Evolutionary conservation across 192 early-diverging fungal genomes (phyloP), one percentile per base, ranked within the genome.

Genomic region (Anaeromyces robustus): DNA sequence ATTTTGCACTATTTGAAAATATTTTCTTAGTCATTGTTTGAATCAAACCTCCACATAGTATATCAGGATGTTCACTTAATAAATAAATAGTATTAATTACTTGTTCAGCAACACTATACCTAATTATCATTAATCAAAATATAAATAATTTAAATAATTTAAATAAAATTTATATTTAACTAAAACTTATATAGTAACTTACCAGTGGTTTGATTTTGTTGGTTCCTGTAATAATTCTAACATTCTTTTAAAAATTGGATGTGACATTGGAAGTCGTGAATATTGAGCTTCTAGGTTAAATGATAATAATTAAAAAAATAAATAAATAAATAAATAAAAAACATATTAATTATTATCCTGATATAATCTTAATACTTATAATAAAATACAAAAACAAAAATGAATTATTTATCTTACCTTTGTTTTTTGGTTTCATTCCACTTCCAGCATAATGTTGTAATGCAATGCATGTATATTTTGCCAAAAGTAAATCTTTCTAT

Each of bases 81-180:
- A 91, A 80, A 82, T 96, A 97, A 28, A 99, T 94, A 9, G 96
- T 91, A 82, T 98, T 98, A 31, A 99, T 86, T 11, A 94, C 96
- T 82, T 99, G 96, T 84, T 99, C 95, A 2, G 95, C 92, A 29
- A 97, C 90, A 17, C 92, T 89, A 86, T 97, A 98, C 96, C 96
- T 96, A 84, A n/a, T n/a, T n/a, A n/a, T 83, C 81, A 13, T 82
- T 78, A 29, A 85, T 83, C 29, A 78, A 17, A 83, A 28, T 78
- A 78, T 7, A 34, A 7, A 18, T 77, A 14, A 39, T 31, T 79
- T 34, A 29, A 28, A 29, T 17, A 2, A 77, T 19, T 85, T 6
- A 85, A 29, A 29, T 85, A 30, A 26, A 81, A 28, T 9, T 29
- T 34, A 82, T 34, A 30, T 81, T 12, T 29, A 29, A 12, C 7